Evolutionary conservation across 352 stramenopile species (phyloP).

Genomic region (Phytophthora podocarpi): DNA sequence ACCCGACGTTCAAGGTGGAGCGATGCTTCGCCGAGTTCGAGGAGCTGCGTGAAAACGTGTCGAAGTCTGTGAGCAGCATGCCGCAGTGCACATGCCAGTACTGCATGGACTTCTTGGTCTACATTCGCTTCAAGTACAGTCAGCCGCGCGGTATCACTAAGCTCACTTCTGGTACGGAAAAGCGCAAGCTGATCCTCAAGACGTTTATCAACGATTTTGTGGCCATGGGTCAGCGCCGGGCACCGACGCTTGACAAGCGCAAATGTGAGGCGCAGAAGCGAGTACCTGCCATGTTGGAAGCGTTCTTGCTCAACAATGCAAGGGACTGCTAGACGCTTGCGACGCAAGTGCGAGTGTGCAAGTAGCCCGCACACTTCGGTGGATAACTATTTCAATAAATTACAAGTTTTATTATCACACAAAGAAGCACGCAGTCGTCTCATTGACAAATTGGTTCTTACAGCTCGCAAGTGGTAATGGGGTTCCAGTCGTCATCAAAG

Average conservation of each 20-base stretch:
- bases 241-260: slow-evolving; percentile 18
- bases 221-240: slow-evolving; percentile 36
- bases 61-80: slow-evolving; percentile 35
- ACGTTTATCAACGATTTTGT: slow-evolving; percentile 50
- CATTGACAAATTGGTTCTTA: slow-evolving; percentile 8
- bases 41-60: slow-evolving; percentile 47
- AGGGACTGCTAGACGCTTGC: slow-evolving; percentile 13
- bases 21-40: slow-evolving; percentile 61
- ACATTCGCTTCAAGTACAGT: slow-evolving; percentile 46
- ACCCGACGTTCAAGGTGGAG: slow-evolving; percentile 49
- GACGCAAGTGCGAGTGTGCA: slow-evolving; percentile 9
- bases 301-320: slow-evolving; percentile 46
- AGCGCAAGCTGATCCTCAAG: slow-evolving; percentile 36
- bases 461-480: slow-evolving; percentile 41
- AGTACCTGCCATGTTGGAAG: slow-evolving; percentile 43
- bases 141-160: slow-evolving; percentile 44
- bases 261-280: slow-evolving; percentile 46
- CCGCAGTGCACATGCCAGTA: slow-evolving; percentile 43
- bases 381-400: slow-evolving; percentile 24
- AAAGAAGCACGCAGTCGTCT: not conserved
- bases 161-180: slow-evolving; percentile 31
- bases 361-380: slow-evolving; percentile 20
- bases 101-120: slow-evolving; percentile 45
- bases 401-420: slow-evolving; percentile 28
- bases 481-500: slow-evolving; percentile 49